A percentile compares a stretch with the other conserved stretches of the same genome.
Conservation (phyloP, 2,329 filamentous ascomycete species). For the Paracoccidioides brasiliensis region DNA sequence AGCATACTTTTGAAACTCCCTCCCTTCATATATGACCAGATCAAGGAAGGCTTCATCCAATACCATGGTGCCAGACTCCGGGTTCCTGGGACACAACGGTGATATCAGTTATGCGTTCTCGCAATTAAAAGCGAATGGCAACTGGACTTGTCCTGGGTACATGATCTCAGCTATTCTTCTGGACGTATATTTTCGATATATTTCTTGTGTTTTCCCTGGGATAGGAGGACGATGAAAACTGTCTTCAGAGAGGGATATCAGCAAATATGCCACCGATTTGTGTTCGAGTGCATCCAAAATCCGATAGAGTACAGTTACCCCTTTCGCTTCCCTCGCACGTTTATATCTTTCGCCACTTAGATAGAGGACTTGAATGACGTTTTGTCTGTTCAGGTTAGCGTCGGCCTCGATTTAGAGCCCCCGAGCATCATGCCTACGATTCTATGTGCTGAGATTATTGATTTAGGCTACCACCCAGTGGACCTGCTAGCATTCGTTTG, state of each 20-base stretch:
- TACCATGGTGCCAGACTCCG: constrained; percentile 34
- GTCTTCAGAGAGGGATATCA: not conserved
- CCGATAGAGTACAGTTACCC: not conserved
- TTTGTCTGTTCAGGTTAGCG: not conserved
- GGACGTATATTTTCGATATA: not conserved
- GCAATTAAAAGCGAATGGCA: not conserved
- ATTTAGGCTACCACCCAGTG: not conserved
- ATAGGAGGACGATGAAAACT: not conserved
- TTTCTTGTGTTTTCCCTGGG: not conserved
- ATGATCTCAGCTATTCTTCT: not conserved
- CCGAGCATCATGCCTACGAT: not conserved
- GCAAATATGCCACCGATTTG: not conserved
- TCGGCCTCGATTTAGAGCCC: not conserved
- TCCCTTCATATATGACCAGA: constrained; percentile 47
- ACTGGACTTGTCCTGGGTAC: not conserved
- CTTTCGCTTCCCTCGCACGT: not conserved
- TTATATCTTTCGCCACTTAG: not conserved
- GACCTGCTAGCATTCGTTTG: not conserved
- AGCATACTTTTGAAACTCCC: constrained; percentile 55
- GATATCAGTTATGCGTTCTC: not conserved
- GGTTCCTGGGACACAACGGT: constrained; percentile 20
- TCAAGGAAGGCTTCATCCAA: constrained; percentile 48
- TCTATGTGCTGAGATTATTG: not conserved
- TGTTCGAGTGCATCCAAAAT: not conserved
- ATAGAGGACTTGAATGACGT: not conserved